Conservation (phyloP, 1,139 yeast species). For the Blastobotrys persicus region DNA sequence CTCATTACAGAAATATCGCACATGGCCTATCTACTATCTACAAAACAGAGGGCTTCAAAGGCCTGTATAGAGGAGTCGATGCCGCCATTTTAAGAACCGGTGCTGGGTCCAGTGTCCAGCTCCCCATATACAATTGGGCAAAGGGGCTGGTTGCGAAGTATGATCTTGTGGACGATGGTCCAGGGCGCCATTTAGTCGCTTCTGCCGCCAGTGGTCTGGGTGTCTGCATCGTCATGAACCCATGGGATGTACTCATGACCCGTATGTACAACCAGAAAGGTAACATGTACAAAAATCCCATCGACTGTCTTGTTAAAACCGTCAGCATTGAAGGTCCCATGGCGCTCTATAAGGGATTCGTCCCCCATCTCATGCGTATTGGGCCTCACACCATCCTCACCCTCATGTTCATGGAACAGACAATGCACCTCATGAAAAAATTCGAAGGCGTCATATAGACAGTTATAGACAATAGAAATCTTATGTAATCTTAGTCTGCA, state of each 20-base stretch:
- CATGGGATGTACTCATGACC: constrained; percentile 93
- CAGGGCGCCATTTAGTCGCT: constrained; percentile 68
- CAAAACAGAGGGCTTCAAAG: constrained; percentile 67
- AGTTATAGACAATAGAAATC: constrained; percentile 22
- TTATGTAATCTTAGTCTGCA: neutral
- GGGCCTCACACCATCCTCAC: constrained; percentile 94
- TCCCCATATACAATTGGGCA: constrained; percentile 85
- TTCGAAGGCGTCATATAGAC: constrained; percentile 38
- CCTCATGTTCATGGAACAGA: constrained; percentile 91
- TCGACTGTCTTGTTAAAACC: constrained; percentile 86
- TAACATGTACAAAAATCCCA: constrained; percentile 75
- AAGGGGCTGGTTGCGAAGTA: constrained; percentile 56
- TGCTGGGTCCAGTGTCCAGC: constrained; percentile 91
- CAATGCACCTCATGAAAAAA: constrained; percentile 57
- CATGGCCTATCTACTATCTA: constrained; percentile 67
- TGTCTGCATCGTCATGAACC: constrained; percentile 93
- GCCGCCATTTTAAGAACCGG: constrained; percentile 95
- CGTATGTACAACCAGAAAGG: constrained; percentile 95
- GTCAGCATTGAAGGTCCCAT: constrained; percentile 75
- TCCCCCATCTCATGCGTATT: constrained; percentile 86
- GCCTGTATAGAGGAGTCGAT: constrained; percentile 86
- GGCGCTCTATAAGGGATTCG: constrained; percentile 92
- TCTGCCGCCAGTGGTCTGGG: constrained; percentile 85
- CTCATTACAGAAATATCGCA: constrained; percentile 68
- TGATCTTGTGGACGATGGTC: constrained; percentile 57